These are phyloP conservation scores for Draba incana DNA, from an alignment of 345 rosid genomes.

Conservation along the genomic window DNA sequence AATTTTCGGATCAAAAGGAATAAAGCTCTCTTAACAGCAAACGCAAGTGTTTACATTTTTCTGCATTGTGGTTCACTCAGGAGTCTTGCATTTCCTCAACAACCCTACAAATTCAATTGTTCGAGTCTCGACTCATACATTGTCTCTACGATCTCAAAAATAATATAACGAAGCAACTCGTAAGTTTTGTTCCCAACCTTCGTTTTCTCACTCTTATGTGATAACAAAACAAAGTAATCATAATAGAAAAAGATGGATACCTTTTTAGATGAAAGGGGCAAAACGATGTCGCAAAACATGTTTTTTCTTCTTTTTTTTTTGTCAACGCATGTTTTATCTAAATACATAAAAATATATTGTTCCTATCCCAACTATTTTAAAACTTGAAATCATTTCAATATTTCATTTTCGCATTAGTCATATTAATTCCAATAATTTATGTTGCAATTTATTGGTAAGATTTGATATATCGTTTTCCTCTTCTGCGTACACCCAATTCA, in stretches of 20 bases:
- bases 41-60: too few relatives aligned
- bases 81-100: too few relatives aligned
- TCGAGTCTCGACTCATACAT: too few relatives aligned
- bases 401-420: constrained; percentile 14
- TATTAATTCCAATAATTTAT: constrained; percentile 27
- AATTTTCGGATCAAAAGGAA: too few relatives aligned
- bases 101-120: too few relatives aligned
- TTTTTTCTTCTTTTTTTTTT: too few relatives aligned
- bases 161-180: background rate
- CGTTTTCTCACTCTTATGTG: constrained; percentile 11
- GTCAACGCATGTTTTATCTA: constrained; percentile 26
- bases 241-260: background rate
- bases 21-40: too few relatives aligned
- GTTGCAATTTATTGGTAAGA: constrained; percentile 36
- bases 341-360: constrained; percentile 1
- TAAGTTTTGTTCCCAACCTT: background rate
- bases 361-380: background rate
- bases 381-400: background rate
- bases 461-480: constrained; percentile 39
- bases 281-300: constrained; percentile 1
- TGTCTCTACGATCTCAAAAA: background rate
- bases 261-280: background rate
- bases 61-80: too few relatives aligned
- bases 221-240: background rate
- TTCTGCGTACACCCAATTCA: constrained; percentile 26